phyloP scores from a whole-genome alignment of 192 early-diverging fungal genomes.

The Backusella tuberculispora region DNA sequence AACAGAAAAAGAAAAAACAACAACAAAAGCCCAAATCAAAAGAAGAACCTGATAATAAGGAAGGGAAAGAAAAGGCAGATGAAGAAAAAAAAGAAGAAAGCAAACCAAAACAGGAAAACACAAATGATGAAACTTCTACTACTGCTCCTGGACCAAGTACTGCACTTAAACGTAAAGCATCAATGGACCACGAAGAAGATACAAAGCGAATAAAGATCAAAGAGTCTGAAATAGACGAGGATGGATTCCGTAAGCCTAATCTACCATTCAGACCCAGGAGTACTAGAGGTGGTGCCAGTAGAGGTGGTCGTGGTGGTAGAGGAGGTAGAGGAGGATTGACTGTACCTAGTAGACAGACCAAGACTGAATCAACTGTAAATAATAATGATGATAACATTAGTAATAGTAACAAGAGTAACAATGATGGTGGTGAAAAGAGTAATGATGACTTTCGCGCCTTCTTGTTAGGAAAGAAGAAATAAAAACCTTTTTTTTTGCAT shows the following conservation, averaged over 20 bases:
- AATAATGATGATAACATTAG: background rate
- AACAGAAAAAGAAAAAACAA: slow-evolving; percentile 1
- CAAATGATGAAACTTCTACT: background rate
- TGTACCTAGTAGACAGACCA: slow-evolving; percentile 11
- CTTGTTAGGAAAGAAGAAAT: slow-evolving; percentile 35
- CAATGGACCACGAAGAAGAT: background rate
- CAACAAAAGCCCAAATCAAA: background rate
- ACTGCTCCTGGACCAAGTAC: no score
- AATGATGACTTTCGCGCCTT: slow-evolving; percentile 42
- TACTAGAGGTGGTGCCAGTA: background rate
- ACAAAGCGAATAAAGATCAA: background rate
- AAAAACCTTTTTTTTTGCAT: background rate
- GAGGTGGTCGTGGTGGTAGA: slow-evolving; percentile 14
- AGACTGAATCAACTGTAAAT: background rate
- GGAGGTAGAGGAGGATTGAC: background rate
- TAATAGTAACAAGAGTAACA: background rate
- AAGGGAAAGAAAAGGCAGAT: background rate
- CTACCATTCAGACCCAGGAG: background rate
- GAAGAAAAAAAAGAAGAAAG: background rate
- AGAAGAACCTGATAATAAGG: background rate
- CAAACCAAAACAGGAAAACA: background rate
- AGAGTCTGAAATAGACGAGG: background rate
- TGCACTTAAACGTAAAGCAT: slow-evolving; percentile 1
- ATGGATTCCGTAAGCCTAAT: background rate
- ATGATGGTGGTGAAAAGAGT: background rate